phyloP scores from a whole-genome alignment of 345 rosid species.

The Aquilaria yunnanensis region DNA sequence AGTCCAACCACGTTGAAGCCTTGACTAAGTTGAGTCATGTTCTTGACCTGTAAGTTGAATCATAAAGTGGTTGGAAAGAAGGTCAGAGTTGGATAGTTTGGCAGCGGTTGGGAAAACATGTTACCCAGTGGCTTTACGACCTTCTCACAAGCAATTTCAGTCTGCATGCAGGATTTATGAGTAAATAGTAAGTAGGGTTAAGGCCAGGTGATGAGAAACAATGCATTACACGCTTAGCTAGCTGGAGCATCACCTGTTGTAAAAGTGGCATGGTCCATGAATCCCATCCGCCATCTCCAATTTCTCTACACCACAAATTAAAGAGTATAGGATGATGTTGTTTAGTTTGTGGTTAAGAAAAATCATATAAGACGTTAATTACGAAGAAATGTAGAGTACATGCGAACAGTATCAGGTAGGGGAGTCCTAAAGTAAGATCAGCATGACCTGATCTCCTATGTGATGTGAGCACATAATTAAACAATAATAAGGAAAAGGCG shows the following conservation, averaged over 20 bases:
- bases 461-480: background rate
- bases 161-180: slow-evolving; percentile 43
- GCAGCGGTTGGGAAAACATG: slow-evolving; percentile 1
- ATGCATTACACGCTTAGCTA: slow-evolving; percentile 5
- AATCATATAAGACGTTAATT: background rate
- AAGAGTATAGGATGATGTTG: slow-evolving; percentile 1
- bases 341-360: background rate
- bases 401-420: too few relatives aligned
- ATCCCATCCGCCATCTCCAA: slow-evolving; percentile 91
- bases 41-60: slow-evolving; percentile 48
- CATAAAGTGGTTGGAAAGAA: slow-evolving; percentile 5
- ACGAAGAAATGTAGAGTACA: too few relatives aligned
- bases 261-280: slow-evolving; percentile 86
- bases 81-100: slow-evolving; percentile 5
- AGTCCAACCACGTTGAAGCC: slow-evolving; percentile 86
- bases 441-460: too few relatives aligned
- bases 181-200: slow-evolving; percentile 4
- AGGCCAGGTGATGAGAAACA: slow-evolving; percentile 2
- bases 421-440: too few relatives aligned
- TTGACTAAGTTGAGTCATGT: slow-evolving; percentile 53
- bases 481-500: background rate
- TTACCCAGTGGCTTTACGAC: slow-evolving; percentile 31
- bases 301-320: slow-evolving; percentile 40
- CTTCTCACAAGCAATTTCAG: slow-evolving; percentile 76
- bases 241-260: slow-evolving; percentile 47